Percentiles rank a stretch among this genome's conserved stretches.
Conservation (phyloP, 75 land plant genomes). For the Azolla pinnata region DNA sequence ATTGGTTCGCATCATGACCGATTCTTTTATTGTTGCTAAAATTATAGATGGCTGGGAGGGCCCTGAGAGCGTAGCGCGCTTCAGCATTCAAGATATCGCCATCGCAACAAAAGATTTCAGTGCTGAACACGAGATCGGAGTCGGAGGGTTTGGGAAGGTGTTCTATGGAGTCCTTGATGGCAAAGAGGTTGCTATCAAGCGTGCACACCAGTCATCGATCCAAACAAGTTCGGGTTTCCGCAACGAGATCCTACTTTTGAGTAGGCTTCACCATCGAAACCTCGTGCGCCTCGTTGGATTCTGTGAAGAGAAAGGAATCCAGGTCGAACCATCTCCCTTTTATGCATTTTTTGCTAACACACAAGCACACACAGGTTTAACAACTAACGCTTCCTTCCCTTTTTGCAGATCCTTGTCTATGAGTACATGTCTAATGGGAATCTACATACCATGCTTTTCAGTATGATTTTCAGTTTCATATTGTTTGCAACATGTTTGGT, state of each 20-base stretch:
- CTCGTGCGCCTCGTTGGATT: conserved; percentile 30
- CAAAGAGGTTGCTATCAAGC: conserved; percentile 28
- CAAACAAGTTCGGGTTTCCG: conserved; percentile 14
- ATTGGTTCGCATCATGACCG: too few species aligned
- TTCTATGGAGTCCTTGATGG: conserved; percentile 19
- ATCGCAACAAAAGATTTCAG: conserved; percentile 18
- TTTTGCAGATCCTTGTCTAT: conserved; percentile 18
- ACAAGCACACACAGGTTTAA: too few species aligned
- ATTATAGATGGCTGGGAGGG: conserved; percentile 11
- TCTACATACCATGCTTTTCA: conserved; percentile 17
- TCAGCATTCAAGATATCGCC: conserved; percentile 4
- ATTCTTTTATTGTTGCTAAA: too few species aligned
- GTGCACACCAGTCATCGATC: conserved; percentile 11
- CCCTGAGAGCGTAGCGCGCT: conserved; percentile 9
- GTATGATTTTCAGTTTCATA: too few species aligned
- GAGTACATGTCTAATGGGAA: conserved; percentile 27
- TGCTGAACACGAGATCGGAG: conserved; percentile 18
- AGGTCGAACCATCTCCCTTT: conserved; percentile 1
- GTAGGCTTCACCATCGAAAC: conserved; percentile 32
- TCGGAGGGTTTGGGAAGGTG: conserved; percentile 36
- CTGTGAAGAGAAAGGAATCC: conserved; percentile 18
- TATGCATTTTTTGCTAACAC: too few species aligned
- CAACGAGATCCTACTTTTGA: conserved; percentile 23
- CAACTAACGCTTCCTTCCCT: too few species aligned
- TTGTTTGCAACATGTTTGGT: too few species aligned